Evolutionary conservation across 306 rosid species (phyloP), one percentile per base, ranked within the genome.

Genomic region (Prunus mume): DNA sequence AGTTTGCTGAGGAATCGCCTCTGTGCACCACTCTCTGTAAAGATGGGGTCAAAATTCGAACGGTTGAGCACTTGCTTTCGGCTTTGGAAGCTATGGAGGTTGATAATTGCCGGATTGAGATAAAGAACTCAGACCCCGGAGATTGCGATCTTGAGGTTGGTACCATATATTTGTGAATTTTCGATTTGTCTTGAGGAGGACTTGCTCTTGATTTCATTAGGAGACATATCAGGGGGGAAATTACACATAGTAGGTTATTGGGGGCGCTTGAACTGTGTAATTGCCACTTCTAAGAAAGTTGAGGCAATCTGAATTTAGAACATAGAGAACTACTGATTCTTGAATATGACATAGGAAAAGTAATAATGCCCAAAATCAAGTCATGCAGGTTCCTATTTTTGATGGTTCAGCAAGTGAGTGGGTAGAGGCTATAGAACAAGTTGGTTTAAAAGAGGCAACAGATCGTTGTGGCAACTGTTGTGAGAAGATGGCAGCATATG

Each of bases 401-500:
- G 98, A 92, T 82, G 98, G 98, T 47, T 94, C 98, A 38, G 95
- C 95, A 27, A 83, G 85, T 65, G 89, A 86, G 81, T 94, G 98
- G 98, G 88, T 89, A 75, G 87, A 75, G 66, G 93, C 93, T 15
- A 86, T 92, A 76, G 85, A 83, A 43, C 83, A 85, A 82, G 95
- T 83, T 64, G 96, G 98, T 69, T 79, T 92, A 41, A 72, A 82
- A 79, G 86, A 76, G 82, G 95, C 98, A 69, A 76, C 57, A 45
- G 90, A 87, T 82, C 68, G 30, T 41, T 62, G 71, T 57, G 95
- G 97, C 43, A 84, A 80, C 15, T 78, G 60, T 70, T 74, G 81
- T 83, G 95, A 91, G 64, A 91, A 81, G 81, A 65, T 90, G 84
- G 89, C 87, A 38, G 93, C 98, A 38, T 83, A 86, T 81, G 68